A percentile compares a stretch with the other conserved stretches of the same genome.
These are phyloP conservation scores for Candida oleophila DNA, from an alignment of 805 yeast genomes.

Conservation along the genomic window DNA sequence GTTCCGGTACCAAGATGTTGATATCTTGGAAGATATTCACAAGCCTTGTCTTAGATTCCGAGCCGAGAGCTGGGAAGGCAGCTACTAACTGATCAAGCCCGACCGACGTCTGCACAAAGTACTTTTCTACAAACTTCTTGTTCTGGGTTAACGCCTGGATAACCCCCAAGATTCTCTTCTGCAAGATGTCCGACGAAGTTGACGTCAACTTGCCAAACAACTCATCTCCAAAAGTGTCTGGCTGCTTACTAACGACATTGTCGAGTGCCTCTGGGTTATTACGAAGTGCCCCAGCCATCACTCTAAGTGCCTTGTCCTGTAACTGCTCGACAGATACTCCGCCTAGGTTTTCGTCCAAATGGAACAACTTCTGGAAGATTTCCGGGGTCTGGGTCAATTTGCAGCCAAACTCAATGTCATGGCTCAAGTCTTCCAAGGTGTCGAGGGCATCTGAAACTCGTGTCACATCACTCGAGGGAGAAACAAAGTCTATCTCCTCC, in stretches of 20 bases:
- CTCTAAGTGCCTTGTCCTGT: constrained; percentile 56
- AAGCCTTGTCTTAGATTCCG: constrained; percentile 35
- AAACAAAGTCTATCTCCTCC: constrained; percentile 13
- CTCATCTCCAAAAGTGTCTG: constrained; percentile 15
- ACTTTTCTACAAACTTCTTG: constrained; percentile 28
- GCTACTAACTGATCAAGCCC: constrained; percentile 25
- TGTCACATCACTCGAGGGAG: constrained; percentile 13
- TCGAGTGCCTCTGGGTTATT: constrained; percentile 66
- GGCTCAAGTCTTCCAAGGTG: constrained; percentile 57
- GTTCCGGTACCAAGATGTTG: constrained; percentile 15
- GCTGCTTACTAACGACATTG: constrained; percentile 28
- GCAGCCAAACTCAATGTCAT: constrained; percentile 62
- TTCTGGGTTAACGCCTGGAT: constrained; percentile 45
- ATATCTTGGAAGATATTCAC: constrained; percentile 49
- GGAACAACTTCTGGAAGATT: constrained; percentile 29
- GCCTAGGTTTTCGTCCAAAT: constrained; percentile 9
- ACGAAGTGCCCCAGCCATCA: constrained; percentile 66
- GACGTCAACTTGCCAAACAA: constrained; percentile 20
- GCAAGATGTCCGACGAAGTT: constrained; percentile 28
- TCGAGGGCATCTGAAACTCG: constrained; percentile 35
- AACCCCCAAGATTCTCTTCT: constrained; percentile 52
- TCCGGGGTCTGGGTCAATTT: constrained; percentile 38
- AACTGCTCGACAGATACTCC: constrained; percentile 9
- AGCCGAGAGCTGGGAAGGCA: constrained; percentile 26
- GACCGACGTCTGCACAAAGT: constrained; percentile 16